A percentile compares a stretch with the other conserved stretches of the same genome.
Conservation (phyloP, 305 asterid genomes). For the Euphrasia arctica region DNA sequence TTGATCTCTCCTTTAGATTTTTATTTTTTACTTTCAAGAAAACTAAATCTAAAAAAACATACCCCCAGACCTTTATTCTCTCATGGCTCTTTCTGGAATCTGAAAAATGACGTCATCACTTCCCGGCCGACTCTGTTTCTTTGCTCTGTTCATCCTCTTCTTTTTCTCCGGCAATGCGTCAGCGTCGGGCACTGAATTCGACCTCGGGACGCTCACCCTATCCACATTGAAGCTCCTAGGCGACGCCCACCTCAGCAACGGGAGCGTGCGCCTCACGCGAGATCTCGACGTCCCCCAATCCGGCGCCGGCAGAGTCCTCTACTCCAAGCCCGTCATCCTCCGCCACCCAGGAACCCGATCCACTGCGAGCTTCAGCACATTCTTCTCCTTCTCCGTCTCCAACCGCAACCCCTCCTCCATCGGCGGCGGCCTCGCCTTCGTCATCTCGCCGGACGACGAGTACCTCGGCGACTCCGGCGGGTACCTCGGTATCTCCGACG, state of each 20-base stretch:
- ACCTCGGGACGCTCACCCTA: slow-evolving; percentile 63
- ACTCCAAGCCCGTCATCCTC: slow-evolving; percentile 68
- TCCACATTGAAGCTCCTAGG: slow-evolving; percentile 82
- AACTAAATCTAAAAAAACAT: too few relatives aligned
- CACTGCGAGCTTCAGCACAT: slow-evolving; percentile 75
- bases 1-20: slow-evolving; percentile 3
- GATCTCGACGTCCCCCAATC: slow-evolving; percentile 85
- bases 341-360: slow-evolving; percentile 47
- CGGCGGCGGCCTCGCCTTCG: slow-evolving; percentile 95
- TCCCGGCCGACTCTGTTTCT: slow-evolving; percentile 29
- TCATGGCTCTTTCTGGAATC: slow-evolving; percentile 38
- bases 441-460: slow-evolving; percentile 66
- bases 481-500: slow-evolving; percentile 58
- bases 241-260: slow-evolving; percentile 86
- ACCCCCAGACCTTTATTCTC: slow-evolving; percentile 14
- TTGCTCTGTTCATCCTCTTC: neutral
- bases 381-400: slow-evolving; percentile 73
- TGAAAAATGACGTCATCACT: slow-evolving; percentile 51
- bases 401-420: slow-evolving; percentile 84
- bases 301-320: slow-evolving; percentile 78
- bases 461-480: slow-evolving; percentile 79
- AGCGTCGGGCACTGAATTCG: slow-evolving; percentile 47
- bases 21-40: neutral
- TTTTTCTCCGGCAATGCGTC: slow-evolving; percentile 22
- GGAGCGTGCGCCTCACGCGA: slow-evolving; percentile 68